phyloP scores from a whole-genome alignment of 176 grass and related monocot genomes.

The Cenchrus americanus region DNA sequence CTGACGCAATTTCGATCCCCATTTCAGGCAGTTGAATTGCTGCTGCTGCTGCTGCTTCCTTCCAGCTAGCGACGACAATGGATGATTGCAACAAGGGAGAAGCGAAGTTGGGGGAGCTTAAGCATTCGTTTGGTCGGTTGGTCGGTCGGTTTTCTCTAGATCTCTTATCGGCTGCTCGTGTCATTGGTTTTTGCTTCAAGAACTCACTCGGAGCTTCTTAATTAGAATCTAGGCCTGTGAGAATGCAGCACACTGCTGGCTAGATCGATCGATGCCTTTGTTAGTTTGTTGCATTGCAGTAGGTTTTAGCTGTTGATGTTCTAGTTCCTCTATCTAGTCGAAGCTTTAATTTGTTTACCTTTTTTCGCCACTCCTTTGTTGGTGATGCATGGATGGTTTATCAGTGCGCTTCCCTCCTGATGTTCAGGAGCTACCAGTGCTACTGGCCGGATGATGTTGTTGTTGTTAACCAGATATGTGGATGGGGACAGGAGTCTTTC shows the following conservation, averaged over 20 bases:
- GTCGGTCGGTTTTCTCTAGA: constrained; percentile 54
- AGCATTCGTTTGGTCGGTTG: constrained; percentile 26
- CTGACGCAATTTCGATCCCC: neutral
- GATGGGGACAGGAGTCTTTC: constrained; percentile 35
- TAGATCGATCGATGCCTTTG: constrained; percentile 23
- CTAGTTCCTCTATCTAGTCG: constrained; percentile 46
- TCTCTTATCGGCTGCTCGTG: constrained; percentile 38
- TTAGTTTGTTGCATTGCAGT: constrained; percentile 50
- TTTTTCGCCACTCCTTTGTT: constrained; percentile 44
- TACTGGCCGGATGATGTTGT: constrained; percentile 25
- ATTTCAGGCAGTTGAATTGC: constrained; percentile 8
- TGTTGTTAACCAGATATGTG: constrained; percentile 39
- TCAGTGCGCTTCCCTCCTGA: constrained; percentile 41
- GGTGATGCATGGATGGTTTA: constrained; percentile 43
- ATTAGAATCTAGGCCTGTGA: constrained; percentile 48
- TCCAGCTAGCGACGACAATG: neutral
- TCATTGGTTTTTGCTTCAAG: constrained; percentile 73
- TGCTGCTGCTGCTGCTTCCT: constrained; percentile 5
- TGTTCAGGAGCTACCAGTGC: constrained; percentile 30
- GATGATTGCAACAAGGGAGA: constrained; percentile 21
- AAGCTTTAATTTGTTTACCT: constrained; percentile 42
- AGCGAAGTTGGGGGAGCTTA: constrained; percentile 38
- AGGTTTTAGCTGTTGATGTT: constrained; percentile 51
- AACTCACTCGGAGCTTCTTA: constrained; percentile 41
- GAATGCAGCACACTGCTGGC: constrained; percentile 34